Evolutionary conservation across 2,329 filamentous ascomycete species (phyloP), one percentile per base, ranked within the genome.

Genomic region (Escovopsis sp.): DNA sequence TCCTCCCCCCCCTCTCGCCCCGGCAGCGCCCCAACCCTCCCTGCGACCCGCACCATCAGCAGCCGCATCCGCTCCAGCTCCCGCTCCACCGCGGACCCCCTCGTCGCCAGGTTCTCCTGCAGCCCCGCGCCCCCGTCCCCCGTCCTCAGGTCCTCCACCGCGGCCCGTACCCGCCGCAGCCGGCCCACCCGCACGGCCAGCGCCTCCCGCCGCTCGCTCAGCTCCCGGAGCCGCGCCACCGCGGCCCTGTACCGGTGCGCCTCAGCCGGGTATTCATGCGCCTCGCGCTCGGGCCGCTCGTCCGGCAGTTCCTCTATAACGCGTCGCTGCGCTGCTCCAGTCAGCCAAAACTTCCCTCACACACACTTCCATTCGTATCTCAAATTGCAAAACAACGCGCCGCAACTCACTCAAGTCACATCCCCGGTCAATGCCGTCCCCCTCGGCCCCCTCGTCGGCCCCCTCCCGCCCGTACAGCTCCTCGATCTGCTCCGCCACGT

Each of bases 401-500:
- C 23, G 23, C 6, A n/a, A 33, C 23, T 6, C 38, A 70, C 64
- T 64, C 26, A 73, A 53, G 50, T 75, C 70, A 9, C 64, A 56
- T 19, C 67, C 64, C 30, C 56, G 53, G 28, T 51, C 57, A 23
- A 68, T 56, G 1, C 60, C 55, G 5, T 53, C 57, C 18, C 55
- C 64, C 38, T 59, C 63, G 26, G 60, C 62, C 45, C 61, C 57
- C 2, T 47, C 55, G 1, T 57, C 60, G 9, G 52, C 53, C 40
- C 60, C 58, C 37, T 56, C 61, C 33, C 64, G 64, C 34, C 69
- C 65, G 4, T 32, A 60, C 62, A 12, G 63, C 61, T 6, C 59
- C 59, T 58, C 70, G 70, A 86, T 76, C 62, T 86, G 81, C 63
- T 84, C 80, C 2, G 81, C 80, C 15, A 85, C 72, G 52, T 83